Evolutionary conservation across 106 monocot genomes (phyloP), one percentile per base, ranked within the genome.

Genomic region (Amphibolis antarctica): DNA sequence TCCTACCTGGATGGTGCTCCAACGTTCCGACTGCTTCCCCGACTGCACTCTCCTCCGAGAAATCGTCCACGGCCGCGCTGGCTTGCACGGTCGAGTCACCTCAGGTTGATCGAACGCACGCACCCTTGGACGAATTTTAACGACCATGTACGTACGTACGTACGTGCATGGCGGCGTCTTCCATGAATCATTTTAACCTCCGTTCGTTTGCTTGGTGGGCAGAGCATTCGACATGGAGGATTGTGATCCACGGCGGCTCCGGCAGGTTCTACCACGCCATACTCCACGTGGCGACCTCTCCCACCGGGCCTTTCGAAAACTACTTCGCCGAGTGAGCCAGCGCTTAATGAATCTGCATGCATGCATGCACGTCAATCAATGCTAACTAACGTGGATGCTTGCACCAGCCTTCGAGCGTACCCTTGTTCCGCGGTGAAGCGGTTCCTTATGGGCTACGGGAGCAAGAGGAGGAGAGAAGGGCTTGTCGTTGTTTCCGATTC

Each of bases 11-110:
- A 11, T 18, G 18, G n/a, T 21, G 42, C 3, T 60, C 20, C 28
- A 29, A 7, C 60, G n/a, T 0, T 19, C 29, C 5, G 36, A 42
- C 18, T 21, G 11, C 10, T 86, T 82, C 62, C 62, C 67, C 23
- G 68, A 66, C 1, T 86, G 82, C 53, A 53, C 60, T 43, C 24
- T 80, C 19, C 58, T 87, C 43, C 60, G 86, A 69, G 69, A 83
- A 67, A 65, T 83, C 10, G 63, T 83, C 27, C 83, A 87, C 69
- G 66, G 61, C 3, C 75, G 83, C 53, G 80, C 83, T 82, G 27
- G 10, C 14, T n/a, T 44, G 24, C 25, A 46, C 46, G 42, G 9
- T n/a, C n/a, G n/a, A n/a, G n/a, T n/a, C n/a, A n/a, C n/a, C n/a
- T n/a, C n/a, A n/a, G n/a, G n/a, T n/a, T n/a, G n/a, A n/a, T n/a